Base-by-base conservation (phyloP, 2,329 filamentous ascomycete species). In the Remersonia thermophila region DNA sequence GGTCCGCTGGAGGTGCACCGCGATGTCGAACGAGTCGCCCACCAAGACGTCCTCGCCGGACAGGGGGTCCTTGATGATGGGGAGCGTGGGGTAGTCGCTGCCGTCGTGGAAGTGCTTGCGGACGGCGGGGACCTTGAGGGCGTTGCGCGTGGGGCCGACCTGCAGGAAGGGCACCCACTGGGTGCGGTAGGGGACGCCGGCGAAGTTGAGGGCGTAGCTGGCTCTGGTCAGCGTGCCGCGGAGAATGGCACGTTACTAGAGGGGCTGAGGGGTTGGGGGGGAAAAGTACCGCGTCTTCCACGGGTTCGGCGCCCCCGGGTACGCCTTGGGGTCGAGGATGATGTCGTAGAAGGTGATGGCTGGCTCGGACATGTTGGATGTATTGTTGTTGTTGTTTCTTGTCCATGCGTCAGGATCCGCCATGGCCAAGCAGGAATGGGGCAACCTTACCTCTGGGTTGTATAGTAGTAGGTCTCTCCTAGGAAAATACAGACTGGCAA, bases 131-230 rank as follows among this genome's bases (percentile, higher is more conserved):
- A 40, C 30, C 33, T 36, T 18, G 15, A 30, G 30, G 23, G 29
- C 3, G 5, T 25, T 27, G 30, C 69, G 3, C 67, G 56, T 41
- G 18, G 58, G 51, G 27, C 62, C 66, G 39, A 84, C 62, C 25
- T 82, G 70, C 1, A 77, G 77, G 42, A 80, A 81, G 45, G 80
- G 74, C 7, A 76, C 56, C 75, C 77, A 83, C 62, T 73, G 60
- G 0, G 78, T 83, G 50, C 67, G 65, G 59, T 83, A 84, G 25
- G 73, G 66, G 12, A 83, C 51, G 1, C 60, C 60, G 51, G 84
- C 84, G 59, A 68, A 81, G 58, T 83, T 83, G 37, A 84, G 58
- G 1, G 69, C 53, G 37, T 82, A 23, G 20, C 20, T 23, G 20
- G 20, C 5, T 5, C 20, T 9, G 20, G 20, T 23, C 20, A 23